Base-by-base conservation (phyloP, 2,329 filamentous ascomycete genomes). In the Falciphora oryzae region DNA sequence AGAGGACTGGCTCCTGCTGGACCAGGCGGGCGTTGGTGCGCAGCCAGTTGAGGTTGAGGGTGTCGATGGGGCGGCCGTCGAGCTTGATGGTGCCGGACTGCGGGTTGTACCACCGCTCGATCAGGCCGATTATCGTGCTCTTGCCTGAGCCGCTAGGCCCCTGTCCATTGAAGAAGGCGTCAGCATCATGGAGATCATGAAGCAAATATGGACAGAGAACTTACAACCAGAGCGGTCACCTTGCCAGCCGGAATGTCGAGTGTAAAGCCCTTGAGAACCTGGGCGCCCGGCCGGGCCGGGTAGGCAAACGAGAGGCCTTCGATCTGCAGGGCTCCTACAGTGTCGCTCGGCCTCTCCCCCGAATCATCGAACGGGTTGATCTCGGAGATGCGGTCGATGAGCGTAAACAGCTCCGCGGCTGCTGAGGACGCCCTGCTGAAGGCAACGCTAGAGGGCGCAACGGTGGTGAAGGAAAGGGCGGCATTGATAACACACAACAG, bases 1-100 rank as follows among this genome's bases (percentile, higher is more conserved):
- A 90, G 1, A 90, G 77, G 65, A 88, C 87, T 0, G 87, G 86
- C 65, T 90, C 87, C 69, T 90, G 88, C 67, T 89, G 85, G 4
- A 90, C 88, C 6, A 90, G 77, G 0, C 86, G 85, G 65, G 90
- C 89, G 67, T 86, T 81, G 1, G 79, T 80, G 61, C 84, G 79
- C 88, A 74, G 90, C 81, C 71, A 78, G 60, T 74, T 75, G 32
- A 78, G 68, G 65, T 78, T 78, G 13, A 78, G 68, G 2, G 70
- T 28, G 13, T 73, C 68, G 58, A 77, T 75, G 0, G 71, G 69
- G 3, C 66, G 69, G 4, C 76, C 76, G 13, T 78, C 76, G 0
- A 78, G 70, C 61, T 71, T 75, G 66, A 78, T 77, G 16, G 66
- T 69, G 1, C 76, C 76, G 0, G 71, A 67, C 13, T 66, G 66